These are phyloP conservation scores for Leptodermis oblonga DNA, from an alignment of 257 asterid genomes.

Conservation along the genomic window DNA sequence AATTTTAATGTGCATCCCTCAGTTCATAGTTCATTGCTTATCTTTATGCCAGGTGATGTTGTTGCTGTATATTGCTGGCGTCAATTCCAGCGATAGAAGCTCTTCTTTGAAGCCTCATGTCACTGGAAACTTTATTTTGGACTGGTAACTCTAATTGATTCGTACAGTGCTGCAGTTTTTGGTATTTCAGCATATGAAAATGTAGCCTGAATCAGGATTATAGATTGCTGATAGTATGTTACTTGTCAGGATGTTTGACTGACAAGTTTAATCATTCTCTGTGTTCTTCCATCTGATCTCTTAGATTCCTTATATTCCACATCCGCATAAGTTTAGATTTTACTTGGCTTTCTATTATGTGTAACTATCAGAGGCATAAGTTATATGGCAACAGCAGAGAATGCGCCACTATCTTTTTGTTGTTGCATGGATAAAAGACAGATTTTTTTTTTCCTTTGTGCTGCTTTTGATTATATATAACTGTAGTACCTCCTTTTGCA, in stretches of 20 bases:
- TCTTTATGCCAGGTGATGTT: conserved; percentile 55
- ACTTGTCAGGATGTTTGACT: neutral
- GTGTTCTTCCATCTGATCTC: neutral
- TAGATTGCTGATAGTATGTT: neutral
- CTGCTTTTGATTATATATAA: too few relatives aligned
- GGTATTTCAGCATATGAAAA: neutral
- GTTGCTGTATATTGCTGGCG: conserved; percentile 63
- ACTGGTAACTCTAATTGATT: conserved; percentile 53
- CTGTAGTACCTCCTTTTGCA: neutral
- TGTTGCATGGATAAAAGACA: neutral
- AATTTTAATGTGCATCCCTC: conserved; percentile 7
- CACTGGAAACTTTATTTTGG: conserved; percentile 76
- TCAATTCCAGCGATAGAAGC: conserved; percentile 52
- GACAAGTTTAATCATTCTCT: neutral
- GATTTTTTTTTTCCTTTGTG: neutral
- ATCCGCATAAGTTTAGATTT: neutral
- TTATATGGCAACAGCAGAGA: neutral
- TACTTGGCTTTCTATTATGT: neutral
- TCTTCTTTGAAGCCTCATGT: conserved; percentile 84
- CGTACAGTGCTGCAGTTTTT: neutral
- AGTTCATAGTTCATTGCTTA: conserved; percentile 10
- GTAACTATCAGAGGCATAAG: neutral
- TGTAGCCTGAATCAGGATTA: neutral
- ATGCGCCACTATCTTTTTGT: neutral
- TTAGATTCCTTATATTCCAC: neutral